These are phyloP conservation scores for Aspergillus chevalieri DNA, from an alignment of 2,329 filamentous ascomycete species.

Conservation along the genomic window DNA sequence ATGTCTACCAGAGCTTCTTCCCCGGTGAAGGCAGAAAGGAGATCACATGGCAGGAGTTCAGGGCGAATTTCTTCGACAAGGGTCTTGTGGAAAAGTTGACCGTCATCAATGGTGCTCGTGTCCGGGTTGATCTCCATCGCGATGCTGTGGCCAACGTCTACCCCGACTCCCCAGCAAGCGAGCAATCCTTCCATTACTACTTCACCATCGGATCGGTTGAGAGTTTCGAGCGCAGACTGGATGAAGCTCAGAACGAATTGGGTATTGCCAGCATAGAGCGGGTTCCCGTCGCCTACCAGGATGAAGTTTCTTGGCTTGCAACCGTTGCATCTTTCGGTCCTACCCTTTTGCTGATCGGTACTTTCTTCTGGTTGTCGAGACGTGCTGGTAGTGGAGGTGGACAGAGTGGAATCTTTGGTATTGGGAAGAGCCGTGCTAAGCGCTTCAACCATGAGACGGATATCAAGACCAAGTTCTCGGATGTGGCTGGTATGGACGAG, in stretches of 20 bases:
- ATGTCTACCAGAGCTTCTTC: constrained; percentile 59
- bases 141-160: constrained; percentile 67
- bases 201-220: constrained; percentile 95
- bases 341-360: constrained; percentile 76
- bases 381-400: constrained; percentile 63
- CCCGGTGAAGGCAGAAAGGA: constrained; percentile 64
- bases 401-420: constrained; percentile 80
- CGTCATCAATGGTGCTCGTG: constrained; percentile 69
- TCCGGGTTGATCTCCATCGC: constrained; percentile 73
- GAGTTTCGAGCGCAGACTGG: constrained; percentile 80
- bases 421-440: constrained; percentile 92
- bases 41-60: constrained; percentile 97
- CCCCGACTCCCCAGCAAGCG: constrained; percentile 65
- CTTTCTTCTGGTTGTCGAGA: constrained; percentile 71
- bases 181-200: constrained; percentile 73
- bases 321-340: constrained; percentile 77
- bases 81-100: constrained; percentile 89
- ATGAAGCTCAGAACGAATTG: constrained; percentile 80
- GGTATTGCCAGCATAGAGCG: constrained; percentile 79
- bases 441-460: constrained; percentile 96
- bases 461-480: constrained; percentile 92
- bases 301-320: constrained; percentile 66
- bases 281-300: constrained; percentile 83
- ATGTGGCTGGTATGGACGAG: constrained; percentile 97
- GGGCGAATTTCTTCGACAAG: constrained; percentile 89